A percentile compares a stretch with the other conserved stretches of the same genome.
Conservation (phyloP, 2,329 filamentous ascomycete genomes). For the Pseudogymnoascus sp. region DNA sequence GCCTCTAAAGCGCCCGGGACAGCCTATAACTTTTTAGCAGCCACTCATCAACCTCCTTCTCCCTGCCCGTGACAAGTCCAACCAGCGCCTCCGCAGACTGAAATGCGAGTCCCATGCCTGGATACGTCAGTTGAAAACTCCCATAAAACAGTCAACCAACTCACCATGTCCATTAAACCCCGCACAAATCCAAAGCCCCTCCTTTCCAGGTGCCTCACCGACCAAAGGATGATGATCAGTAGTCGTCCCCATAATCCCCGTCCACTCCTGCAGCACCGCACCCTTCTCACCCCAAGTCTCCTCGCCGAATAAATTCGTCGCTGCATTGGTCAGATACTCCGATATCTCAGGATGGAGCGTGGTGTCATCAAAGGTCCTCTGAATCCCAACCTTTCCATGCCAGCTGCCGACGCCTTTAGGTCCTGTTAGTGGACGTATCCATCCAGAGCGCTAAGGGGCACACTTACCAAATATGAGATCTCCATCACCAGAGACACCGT, state of each 20-base stretch:
- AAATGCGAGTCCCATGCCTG: slow-evolving; percentile 22
- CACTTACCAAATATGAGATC: slow-evolving; percentile 44
- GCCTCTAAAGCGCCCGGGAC: background rate
- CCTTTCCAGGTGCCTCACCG: slow-evolving; percentile 39
- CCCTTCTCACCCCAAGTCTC: slow-evolving; percentile 43
- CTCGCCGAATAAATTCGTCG: slow-evolving; percentile 27
- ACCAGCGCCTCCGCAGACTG: slow-evolving; percentile 21
- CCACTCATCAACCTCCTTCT: slow-evolving; percentile 18
- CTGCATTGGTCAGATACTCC: slow-evolving; percentile 36
- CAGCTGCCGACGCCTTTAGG: slow-evolving; percentile 20
- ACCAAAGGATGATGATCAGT: slow-evolving; percentile 48
- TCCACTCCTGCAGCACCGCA: slow-evolving; percentile 42
- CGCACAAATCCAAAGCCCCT: slow-evolving; percentile 25
- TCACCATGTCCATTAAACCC: slow-evolving; percentile 25
- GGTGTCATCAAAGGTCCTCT: slow-evolving; percentile 39
- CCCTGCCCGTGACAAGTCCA: slow-evolving; percentile 16
- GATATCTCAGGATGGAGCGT: slow-evolving; percentile 33
- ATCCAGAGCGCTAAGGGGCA: background rate
- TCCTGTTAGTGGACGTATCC: background rate
- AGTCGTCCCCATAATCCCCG: slow-evolving; percentile 52
- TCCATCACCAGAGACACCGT: slow-evolving; percentile 24
- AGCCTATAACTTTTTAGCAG: slow-evolving; percentile 19
- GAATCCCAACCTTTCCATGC: slow-evolving; percentile 40
- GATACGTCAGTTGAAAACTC: background rate
- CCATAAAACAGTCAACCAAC: background rate